Percentiles rank a stretch among this genome's conserved stretches.
Conservation (phyloP, 352 stramenopile species). For the Thalassiosira mediterranea region DNA sequence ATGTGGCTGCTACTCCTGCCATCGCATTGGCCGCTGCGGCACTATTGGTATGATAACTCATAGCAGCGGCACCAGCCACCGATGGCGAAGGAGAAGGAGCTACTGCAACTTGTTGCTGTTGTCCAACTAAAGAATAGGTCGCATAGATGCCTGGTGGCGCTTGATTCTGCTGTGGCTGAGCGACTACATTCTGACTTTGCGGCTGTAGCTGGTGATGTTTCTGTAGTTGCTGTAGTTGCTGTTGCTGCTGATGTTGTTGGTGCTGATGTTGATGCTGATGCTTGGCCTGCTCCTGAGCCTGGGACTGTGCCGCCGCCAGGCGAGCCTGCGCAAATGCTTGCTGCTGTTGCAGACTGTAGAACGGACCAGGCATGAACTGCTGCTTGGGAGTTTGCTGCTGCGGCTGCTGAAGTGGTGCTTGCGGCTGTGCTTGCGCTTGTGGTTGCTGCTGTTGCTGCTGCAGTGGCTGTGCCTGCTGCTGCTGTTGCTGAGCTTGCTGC, state of each 20-base stretch:
- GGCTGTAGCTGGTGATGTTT: conserved; percentile 26
- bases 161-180: conserved; percentile 9
- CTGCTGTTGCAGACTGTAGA: conserved; percentile 24
- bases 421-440: conserved; percentile 1
- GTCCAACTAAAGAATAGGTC: neutral
- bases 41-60: neutral
- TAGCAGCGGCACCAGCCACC: neutral
- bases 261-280: conserved; percentile 12
- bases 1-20: too few relatives aligned
- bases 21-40: neutral
- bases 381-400: conserved; percentile 8
- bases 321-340: conserved; percentile 20
- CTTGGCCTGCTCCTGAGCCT: neutral
- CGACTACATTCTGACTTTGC: neutral
- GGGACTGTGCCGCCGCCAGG: neutral
- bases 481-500: too few relatives aligned
- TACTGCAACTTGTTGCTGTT: neutral
- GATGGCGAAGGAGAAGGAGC: neutral
- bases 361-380: conserved; percentile 18
- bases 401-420: conserved; percentile 10
- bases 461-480: conserved; percentile 6
- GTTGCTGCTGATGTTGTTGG: neutral
- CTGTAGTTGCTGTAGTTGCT: neutral
- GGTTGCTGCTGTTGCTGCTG: conserved; percentile 13
- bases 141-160: conserved; percentile 1